Conservation (phyloP, 129 eudicot genomes). For the Heracleum sosnowskyi region DNA sequence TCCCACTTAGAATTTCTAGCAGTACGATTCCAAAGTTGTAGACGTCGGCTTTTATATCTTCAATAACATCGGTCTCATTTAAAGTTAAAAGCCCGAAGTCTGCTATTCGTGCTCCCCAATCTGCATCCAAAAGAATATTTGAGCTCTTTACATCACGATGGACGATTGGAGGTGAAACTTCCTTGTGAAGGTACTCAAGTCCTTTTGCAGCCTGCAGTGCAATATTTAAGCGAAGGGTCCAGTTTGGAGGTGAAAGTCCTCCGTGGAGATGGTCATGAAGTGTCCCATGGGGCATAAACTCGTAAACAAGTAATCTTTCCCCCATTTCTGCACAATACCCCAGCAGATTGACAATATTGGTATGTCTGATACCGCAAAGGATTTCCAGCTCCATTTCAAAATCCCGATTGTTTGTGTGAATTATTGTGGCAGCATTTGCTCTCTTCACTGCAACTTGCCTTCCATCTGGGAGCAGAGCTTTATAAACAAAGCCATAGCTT, state of each 20-base stretch:
- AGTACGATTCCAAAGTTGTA: conserved; percentile 76
- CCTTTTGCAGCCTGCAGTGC: conserved; percentile 97
- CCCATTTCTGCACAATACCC: conserved; percentile 99
- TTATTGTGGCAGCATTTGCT: conserved; percentile 95
- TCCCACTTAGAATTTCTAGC: conserved; percentile 80
- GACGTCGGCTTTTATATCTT: conserved; percentile 56
- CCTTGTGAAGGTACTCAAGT: conserved; percentile 77
- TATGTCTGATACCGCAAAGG: conserved; percentile 76
- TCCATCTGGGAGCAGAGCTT: conserved; percentile 77
- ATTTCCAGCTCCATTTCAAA: conserved; percentile 85
- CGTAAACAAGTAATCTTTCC: conserved; percentile 78
- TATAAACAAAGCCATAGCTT: conserved; percentile 93
- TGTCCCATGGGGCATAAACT: conserved; percentile 80
- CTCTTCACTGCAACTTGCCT: conserved; percentile 88
- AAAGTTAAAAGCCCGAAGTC: conserved; percentile 69
- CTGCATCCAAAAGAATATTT: conserved; percentile 74
- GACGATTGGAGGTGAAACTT: conserved; percentile 61
- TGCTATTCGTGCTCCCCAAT: conserved; percentile 80
- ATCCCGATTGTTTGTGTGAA: conserved; percentile 75
- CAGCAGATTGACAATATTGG: conserved; percentile 67
- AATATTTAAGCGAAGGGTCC: conserved; percentile 64
- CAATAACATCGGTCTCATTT: conserved; percentile 44
- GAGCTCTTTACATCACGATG: conserved; percentile 81
- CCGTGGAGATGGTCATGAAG: conserved; percentile 94
- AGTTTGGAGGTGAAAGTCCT: conserved; percentile 61